Base-by-base conservation (phyloP, 371 early-diverging fungal species). In the Mucor lusitanicus region DNA sequence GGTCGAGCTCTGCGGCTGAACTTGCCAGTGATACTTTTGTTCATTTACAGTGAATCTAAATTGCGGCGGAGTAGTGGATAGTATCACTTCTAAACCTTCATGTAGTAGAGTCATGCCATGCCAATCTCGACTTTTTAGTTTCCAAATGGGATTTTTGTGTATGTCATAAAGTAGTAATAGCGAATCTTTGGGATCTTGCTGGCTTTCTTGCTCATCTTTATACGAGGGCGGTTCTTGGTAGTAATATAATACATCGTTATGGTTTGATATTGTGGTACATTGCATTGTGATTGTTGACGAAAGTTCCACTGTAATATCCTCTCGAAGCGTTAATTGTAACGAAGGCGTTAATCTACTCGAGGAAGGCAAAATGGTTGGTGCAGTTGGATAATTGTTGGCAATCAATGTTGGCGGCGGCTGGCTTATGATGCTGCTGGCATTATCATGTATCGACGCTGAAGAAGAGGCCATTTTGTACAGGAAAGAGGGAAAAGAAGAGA, bases 81-180 rank as follows among this genome's bases (percentile, higher is more conserved):
- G 59, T 8, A 67, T 55, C 28, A 70, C 61, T 35, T 37, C 39
- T 32, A 27, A 12, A 37, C 63, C 27, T 5, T 64, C 54, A 32
- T 61, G 50, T 11, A 35, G 30, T 63, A 66, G 68, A 64, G 15
- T 67, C 61, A 80, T 71, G 23, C 72, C 57, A 37, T 77, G 71
- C 77, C 77, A 75, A 58, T 75, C 75, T 66, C 68, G 68, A 35
- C 59, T 56, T 40, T 63, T 59, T 28, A 77, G 60, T 12, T 70
- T 61, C 76, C 80, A 75, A 46, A 74, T 19, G 3, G 71, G 67
- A 2, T 70, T 67, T 21, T 65, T 57, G 12, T 55, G 54, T 27
- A 55, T 35, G 40, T 65, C 66, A 27, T 70, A 72, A 4, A 79
- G 60, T 59, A 63, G 15, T 23, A 50, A 25, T 44, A 61, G 4